Evolutionary conservation across 2,329 filamentous ascomycete genomes (phyloP), one percentile per base, ranked within the genome.

Genomic region (Arthrobotrys entomopaga): DNA sequence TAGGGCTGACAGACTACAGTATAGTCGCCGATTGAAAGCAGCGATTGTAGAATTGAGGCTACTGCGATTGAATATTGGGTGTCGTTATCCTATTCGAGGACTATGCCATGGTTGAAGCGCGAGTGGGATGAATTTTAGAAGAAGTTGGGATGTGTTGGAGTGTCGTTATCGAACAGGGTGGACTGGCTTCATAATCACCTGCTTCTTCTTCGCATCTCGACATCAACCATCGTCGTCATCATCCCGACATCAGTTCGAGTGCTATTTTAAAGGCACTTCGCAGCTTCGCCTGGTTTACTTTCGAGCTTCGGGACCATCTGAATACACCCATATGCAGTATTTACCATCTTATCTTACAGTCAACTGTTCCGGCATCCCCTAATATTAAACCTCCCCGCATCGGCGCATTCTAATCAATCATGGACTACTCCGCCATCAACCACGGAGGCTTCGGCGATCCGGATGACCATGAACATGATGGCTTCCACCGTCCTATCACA

Each of bases 341-440:
- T 22, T 13, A 48, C 15, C 1, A 50, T 50, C 26, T 38, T 2
- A 54, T 8, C 11, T 16, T 19, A 19, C 15, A 15, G 19, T 24
- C 20, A 40, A 66, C 42, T 5, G 42, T 46, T 46, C 42, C 29
- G 5, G 10, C 6, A 34, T 34, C 42, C 42, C 42, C 16, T 46
- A 46, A 46, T n/a, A 15, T 15, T 16, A 6, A 13, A n/a, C 13
- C 29, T 29, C 65, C 64, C 65, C 65, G 65, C 65, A 69, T 69
- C 65, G 65, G 65, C 57, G 56, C 49, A 61, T 49, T 42, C 20
- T 20, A 59, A 16, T 26, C 29, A 38, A 57, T 10, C 40, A 73
- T 73, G 69, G 69, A 73, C 42, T 73, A 73, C 49, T 73, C 69
- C 60, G 69, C 56, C 26, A 73, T 73, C 60, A 73, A 73, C 43